Evolutionary conservation across 331 rosid species (phyloP).

Genomic region (Pyrus hybrid): DNA sequence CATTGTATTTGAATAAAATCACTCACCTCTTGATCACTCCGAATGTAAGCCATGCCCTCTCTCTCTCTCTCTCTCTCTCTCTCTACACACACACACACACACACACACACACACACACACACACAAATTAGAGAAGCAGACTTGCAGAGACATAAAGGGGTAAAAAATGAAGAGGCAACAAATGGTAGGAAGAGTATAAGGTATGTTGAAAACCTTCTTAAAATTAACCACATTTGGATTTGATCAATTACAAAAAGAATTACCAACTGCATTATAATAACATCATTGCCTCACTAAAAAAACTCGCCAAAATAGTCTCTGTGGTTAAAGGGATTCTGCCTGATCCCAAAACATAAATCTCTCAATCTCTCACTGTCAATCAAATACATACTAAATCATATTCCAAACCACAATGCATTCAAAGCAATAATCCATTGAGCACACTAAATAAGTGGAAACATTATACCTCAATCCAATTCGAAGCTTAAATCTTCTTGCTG

Average conservation of each 20-base stretch:
- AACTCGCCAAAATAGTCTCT: background rate
- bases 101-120: background rate
- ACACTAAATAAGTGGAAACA: no score
- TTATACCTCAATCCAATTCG: no score
- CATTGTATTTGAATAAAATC: background rate
- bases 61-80: background rate
- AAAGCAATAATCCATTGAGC: no score
- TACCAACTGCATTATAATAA: background rate
- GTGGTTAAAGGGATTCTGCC: conserved; percentile 14
- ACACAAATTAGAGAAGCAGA: background rate
- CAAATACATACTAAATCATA: background rate
- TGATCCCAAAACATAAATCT: background rate
- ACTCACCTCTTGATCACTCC: conserved; percentile 4
- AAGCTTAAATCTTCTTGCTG: no score
- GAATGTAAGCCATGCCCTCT: background rate
- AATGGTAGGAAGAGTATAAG: conserved; percentile 1
- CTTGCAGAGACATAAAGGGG: background rate
- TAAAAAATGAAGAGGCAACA: background rate
- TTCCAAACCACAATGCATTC: no score
- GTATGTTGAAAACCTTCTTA: background rate
- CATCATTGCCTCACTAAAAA: background rate
- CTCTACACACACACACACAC: background rate
- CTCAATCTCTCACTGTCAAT: background rate
- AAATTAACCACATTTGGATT: background rate
- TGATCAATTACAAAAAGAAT: background rate